Evolutionary conservation across 2,329 filamentous ascomycete species (phyloP).

Genomic region (Beauveria brongniartii): DNA sequence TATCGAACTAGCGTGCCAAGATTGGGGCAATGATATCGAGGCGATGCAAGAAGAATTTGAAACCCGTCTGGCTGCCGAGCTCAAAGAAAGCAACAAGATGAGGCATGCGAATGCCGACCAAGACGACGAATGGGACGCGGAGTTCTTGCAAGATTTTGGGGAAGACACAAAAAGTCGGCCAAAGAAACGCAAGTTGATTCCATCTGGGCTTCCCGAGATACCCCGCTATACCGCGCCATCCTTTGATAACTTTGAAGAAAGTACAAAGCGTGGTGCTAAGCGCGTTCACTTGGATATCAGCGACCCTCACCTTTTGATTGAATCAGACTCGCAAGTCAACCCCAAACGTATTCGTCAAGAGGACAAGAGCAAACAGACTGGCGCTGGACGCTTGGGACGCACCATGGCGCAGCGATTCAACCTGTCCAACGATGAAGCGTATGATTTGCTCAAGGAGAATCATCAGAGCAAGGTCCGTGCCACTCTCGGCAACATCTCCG

Average conservation of each 20-base stretch:
- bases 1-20: conserved; percentile 75
- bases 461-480: conserved; percentile 93
- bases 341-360: conserved; percentile 51
- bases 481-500: conserved; percentile 80
- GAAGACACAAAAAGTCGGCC: conserved; percentile 39
- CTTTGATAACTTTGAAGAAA: conserved; percentile 72
- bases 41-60: conserved; percentile 34
- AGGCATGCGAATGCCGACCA: conserved; percentile 30
- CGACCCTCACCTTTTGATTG: conserved; percentile 78
- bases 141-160: conserved; percentile 45
- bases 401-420: conserved; percentile 81
- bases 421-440: conserved; percentile 91
- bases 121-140: conserved; percentile 56
- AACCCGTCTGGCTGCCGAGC: conserved; percentile 23
- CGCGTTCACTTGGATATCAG: conserved; percentile 78
- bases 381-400: conserved; percentile 60
- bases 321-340: conserved; percentile 60
- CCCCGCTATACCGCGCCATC: conserved; percentile 57
- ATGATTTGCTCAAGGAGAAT: conserved; percentile 92
- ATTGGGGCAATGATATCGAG: conserved; percentile 66
- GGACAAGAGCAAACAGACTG: conserved; percentile 56
- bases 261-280: conserved; percentile 65
- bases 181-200: conserved; percentile 61
- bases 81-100: conserved; percentile 23
- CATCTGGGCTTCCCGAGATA: conserved; percentile 50